Conservation (phyloP, 1,139 yeast species). For the Debaryomycetaceae sp. region DNA sequence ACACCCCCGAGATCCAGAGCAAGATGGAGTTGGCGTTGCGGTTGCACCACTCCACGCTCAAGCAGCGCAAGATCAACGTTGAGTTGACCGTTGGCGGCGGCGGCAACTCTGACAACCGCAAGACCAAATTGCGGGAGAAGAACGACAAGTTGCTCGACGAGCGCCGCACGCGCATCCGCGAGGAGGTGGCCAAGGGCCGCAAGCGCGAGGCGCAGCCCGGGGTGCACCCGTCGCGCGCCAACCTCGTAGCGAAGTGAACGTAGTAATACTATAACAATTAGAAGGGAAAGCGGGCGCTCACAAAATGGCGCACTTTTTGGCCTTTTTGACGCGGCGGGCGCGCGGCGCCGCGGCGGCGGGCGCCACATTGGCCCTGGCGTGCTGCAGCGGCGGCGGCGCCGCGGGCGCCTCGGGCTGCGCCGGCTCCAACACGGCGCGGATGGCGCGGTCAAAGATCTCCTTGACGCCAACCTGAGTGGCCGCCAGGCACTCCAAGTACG, state of each 20-base stretch:
- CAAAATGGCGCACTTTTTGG: slow-evolving; percentile 48
- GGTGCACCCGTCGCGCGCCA: slow-evolving; percentile 62
- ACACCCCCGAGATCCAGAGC: slow-evolving; percentile 59
- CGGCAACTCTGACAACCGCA: slow-evolving; percentile 73
- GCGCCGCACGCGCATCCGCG: slow-evolving; percentile 48
- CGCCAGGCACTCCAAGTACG: slow-evolving; percentile 89
- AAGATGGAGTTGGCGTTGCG: slow-evolving; percentile 79
- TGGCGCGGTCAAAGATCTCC: slow-evolving; percentile 79
- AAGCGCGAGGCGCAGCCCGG: slow-evolving; percentile 17
- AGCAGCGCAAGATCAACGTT: slow-evolving; percentile 78
- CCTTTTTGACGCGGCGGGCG: slow-evolving; percentile 39
- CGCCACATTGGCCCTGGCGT: no score
- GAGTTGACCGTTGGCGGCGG: slow-evolving; percentile 98
- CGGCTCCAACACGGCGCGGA: slow-evolving; percentile 63
- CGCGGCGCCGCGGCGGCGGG: no score
- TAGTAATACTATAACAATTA: no score
- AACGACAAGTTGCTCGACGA: slow-evolving; percentile 70
- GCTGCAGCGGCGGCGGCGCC: no score
- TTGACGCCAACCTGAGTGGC: slow-evolving; percentile 84
- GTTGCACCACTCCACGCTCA: slow-evolving; percentile 70
- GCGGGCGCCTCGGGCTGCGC: slow-evolving; percentile 34
- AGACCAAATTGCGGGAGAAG: slow-evolving; percentile 70
- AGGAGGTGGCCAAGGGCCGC: slow-evolving; percentile 24
- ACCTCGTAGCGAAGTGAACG: no score
- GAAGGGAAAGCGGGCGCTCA: no score